Evolutionary conservation across 2,329 filamentous ascomycete genomes (phyloP), one percentile per base, ranked within the genome.

Genomic region (Daldinia eschscholtzii): DNA sequence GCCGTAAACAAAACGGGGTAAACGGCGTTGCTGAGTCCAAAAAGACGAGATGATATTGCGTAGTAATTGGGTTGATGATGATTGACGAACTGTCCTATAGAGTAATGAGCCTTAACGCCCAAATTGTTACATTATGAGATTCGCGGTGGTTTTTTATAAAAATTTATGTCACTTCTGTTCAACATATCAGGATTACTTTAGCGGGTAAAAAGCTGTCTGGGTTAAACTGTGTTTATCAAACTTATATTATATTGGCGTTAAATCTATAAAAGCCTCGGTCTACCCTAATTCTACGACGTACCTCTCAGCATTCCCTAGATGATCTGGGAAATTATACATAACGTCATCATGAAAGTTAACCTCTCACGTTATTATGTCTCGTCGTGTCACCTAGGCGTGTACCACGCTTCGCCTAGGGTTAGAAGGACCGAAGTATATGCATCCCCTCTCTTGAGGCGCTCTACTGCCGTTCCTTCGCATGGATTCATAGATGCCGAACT

Each of bases 1-100:
- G 71, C 35, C 39, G 39, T 20, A 65, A 57, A 28, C 62, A 67
- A 4, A 62, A 52, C 4, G 42, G 42, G 4, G 39, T 18, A 13
- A 56, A 59, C 6, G 62, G 26, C 6, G 33, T 37, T 41, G 28
- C 26, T 6, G 72, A 77, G 61, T 30, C 69, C 2, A 76, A 74
- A 56, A 76, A 76, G 67, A 74, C 70, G 18, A 76, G 46, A n/a
- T 52, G 15, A 52, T 30, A 30, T n/a, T 18, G 46, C 26, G 15
- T 52, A 60, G 55, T 75, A 63, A 66, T 18, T 26, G 2, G 39
- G 18, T 64, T 52, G 20, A 23, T 26, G 13, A 42, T 15, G 23
- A 35, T 2, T 10, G 12, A 26, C n/a, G 26, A 35, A 37, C 10
- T 50, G 39, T 35, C 33, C 2, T 41, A 46, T 62, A 50, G 1